Percentiles rank a stretch among this genome's conserved stretches.
phyloP scores from a whole-genome alignment of 2,329 filamentous ascomycete genomes.

The Alternaria gaisen region DNA sequence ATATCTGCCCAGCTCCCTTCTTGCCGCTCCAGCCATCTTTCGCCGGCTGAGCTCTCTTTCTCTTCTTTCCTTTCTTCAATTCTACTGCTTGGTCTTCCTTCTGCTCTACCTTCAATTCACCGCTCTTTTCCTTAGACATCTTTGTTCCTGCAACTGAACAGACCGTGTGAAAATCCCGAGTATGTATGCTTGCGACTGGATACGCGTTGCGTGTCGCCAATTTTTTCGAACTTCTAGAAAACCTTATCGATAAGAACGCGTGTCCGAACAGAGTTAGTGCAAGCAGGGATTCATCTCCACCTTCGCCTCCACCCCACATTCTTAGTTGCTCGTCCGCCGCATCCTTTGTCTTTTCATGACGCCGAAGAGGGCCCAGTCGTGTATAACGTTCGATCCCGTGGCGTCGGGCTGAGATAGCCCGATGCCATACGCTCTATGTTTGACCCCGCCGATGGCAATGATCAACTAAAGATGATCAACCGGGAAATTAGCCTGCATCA shows the following conservation, averaged over 20 bases:
- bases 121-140: constrained; percentile 30
- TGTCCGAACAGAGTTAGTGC: constrained; percentile 3
- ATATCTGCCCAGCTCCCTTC: constrained; percentile 29
- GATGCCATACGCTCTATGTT: constrained; percentile 17
- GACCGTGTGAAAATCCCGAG: not conserved
- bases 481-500: constrained; percentile 35
- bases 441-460: constrained; percentile 28
- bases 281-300: not conserved
- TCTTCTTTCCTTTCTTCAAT: constrained; percentile 42
- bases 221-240: constrained; percentile 30
- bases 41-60: constrained; percentile 37
- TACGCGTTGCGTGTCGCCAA: constrained; percentile 9
- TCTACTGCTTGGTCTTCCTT: not conserved
- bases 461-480: constrained; percentile 29
- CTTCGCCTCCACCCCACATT: not conserved
- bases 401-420: constrained; percentile 5
- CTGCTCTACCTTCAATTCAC: not conserved
- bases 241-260: constrained; percentile 38
- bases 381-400: not conserved
- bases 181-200: not conserved
- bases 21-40: constrained; percentile 11
- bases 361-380: not conserved
- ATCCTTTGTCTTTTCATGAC: not conserved
- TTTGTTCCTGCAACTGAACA: not conserved
- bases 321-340: not conserved